Percentiles rank a stretch among this genome's conserved stretches.
These are phyloP conservation scores for Hymenoscyphus occultus DNA, from an alignment of 2,329 filamentous ascomycete species.

Conservation along the genomic window DNA sequence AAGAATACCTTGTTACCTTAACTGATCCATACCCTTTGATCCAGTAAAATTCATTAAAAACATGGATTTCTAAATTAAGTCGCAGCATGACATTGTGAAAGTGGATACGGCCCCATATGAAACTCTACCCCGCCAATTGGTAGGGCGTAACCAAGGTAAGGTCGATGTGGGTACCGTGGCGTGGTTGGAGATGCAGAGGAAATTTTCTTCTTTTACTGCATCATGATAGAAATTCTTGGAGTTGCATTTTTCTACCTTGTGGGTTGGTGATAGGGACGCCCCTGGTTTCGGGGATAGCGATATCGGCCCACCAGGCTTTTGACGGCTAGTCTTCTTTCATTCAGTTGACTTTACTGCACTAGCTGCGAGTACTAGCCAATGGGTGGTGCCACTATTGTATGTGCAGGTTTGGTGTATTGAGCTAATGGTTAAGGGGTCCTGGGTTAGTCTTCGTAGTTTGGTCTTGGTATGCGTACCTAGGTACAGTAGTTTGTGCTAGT, in stretches of 20 bases:
- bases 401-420: background rate
- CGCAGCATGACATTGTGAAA: conserved; percentile 16
- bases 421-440: background rate
- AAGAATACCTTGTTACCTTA: conserved; percentile 26
- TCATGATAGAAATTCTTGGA: conserved; percentile 7
- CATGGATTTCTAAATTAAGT: conserved; percentile 22
- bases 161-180: background rate
- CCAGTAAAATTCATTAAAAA: conserved; percentile 30
- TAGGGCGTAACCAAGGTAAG: background rate
- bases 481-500: background rate
- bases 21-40: conserved; percentile 27
- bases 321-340: background rate
- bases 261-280: background rate
- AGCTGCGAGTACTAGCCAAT: too few species aligned
- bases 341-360: too few species aligned
- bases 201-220: conserved; percentile 23
- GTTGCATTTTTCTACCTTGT: background rate
- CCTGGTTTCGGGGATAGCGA: background rate
- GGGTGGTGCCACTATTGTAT: background rate
- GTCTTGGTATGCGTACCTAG: background rate
- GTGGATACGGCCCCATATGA: background rate
- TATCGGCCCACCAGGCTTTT: background rate
- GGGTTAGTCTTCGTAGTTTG: background rate
- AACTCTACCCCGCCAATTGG: background rate
- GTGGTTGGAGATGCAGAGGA: conserved; percentile 17